phyloP scores from a whole-genome alignment of 2,329 filamentous ascomycete species.

The Exophiala calicioides region DNA sequence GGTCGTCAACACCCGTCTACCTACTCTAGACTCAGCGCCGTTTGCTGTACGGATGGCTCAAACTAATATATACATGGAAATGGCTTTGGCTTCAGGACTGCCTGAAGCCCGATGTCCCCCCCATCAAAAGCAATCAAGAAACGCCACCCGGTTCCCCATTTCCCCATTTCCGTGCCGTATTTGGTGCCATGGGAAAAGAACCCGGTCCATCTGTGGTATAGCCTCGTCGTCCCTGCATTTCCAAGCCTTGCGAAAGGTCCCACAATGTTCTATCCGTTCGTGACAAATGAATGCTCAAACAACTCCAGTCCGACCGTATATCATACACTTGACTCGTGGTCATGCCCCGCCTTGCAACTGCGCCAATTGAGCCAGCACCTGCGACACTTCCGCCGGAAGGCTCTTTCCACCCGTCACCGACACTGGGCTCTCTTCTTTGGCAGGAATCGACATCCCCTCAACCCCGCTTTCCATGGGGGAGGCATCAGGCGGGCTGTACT shows the following conservation, averaged over 20 bases:
- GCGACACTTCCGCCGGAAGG: slow-evolving; percentile 10
- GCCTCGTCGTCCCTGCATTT: slow-evolving; percentile 23
- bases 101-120: slow-evolving; percentile 5
- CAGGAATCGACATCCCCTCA: not conserved
- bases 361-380: slow-evolving; percentile 15
- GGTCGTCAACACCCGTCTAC: no score
- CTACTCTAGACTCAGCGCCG: no score
- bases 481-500: slow-evolving; percentile 21
- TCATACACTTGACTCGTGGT: slow-evolving; percentile 14
- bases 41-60: not conserved
- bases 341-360: slow-evolving; percentile 8
- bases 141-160: slow-evolving; percentile 8
- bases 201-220: slow-evolving; percentile 12
- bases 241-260: slow-evolving; percentile 25
- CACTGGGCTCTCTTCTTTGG: not conserved
- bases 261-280: slow-evolving; percentile 21
- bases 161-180: slow-evolving; percentile 8
- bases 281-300: slow-evolving; percentile 16
- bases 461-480: not conserved
- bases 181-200: slow-evolving; percentile 4
- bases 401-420: not conserved
- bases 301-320: slow-evolving; percentile 10
- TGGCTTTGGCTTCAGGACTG: slow-evolving; percentile 13
- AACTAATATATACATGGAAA: slow-evolving; percentile 14
- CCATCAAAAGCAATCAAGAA: slow-evolving; percentile 1